Base-by-base conservation (phyloP, 179 eudicot genomes). In the Silene coronaria region DNA sequence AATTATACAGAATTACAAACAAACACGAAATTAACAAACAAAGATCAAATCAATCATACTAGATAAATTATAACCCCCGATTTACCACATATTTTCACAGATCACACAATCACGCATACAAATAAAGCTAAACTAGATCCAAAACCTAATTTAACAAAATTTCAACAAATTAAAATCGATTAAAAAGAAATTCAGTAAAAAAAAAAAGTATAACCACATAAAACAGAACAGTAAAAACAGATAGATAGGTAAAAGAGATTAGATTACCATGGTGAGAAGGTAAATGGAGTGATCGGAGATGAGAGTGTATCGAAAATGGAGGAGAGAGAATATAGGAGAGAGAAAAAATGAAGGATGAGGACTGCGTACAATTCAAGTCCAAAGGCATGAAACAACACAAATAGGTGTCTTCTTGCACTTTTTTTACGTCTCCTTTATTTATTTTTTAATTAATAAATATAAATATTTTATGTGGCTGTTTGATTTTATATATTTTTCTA, bases 261-360 rank as follows among this genome's bases (percentile, higher is more conserved):
- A 27, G 51, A 17, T 53, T 78, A 73, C 81, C 77, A 73, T 73
- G 74, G 34, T 67, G 36, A 27, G 38, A 51, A 1, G 64, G 28
- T 60, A 23, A 60, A 30, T 38, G 32, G n/a, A 19, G 72, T n/a
- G 59, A 51, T 51, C 45, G 22, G 26, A 17, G 6, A 42, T n/a
- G 21, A 42, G 11, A 32, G 72, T 14, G n/a, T 14, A 51, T 19
- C 22, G 23, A 19, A 6, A 57, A 23, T 60, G 65, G 65, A 60
- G 48, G 67, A 36, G 60, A 53, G 67, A 34, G 65, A 24, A 63
- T n/a, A 8, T 30, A 75, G 57, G 3, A 2, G 48, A 42, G 48
- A 42, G 65, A 60, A 22, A 12, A 22, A 23, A 51, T 2, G 65
- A 60, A 72, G 59, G 58, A 17, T 51, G 65, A 60, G 26, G 65